Evolutionary conservation across 768 basidiomycete species (phyloP), one percentile per base, ranked within the genome.

Genomic region (Russula lepida): DNA sequence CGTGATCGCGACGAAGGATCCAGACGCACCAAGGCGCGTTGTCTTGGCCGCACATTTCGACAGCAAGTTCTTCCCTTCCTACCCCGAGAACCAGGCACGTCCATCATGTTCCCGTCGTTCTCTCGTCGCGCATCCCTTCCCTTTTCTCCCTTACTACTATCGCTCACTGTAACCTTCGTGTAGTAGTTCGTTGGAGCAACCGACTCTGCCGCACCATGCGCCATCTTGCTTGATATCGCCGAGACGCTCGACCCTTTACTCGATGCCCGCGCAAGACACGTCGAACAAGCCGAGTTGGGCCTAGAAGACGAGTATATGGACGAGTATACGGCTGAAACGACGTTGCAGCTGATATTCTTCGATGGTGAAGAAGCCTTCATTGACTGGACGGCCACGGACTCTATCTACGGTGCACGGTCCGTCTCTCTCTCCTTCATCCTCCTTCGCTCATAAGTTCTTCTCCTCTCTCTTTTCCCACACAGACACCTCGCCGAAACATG

Each of bases 311-410:
- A 91, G 8, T n/a, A 44, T 21, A 44, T 44, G 46, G 88, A 92
- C 56, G 75, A 44, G 11, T 44, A 44, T 44, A 21, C 85, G 15
- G 83, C 83, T 0, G 88, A 90, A 59, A 92, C 89, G 21, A 95
- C 95, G 3, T 73, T 99, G 9, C 93, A 97, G 70, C 76, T 98
- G 9, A 79, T 99, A 11, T 95, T 98, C 71, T 95, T 99, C 60
- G 97, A 99, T 68, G 97, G 97, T 3, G 97, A 99, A 73, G 97
- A 98, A 73, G 97, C 97, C 0, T 98, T 95, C 73, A 78, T 83
- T 50, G 77, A 82, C 28, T 99, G 95, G 95, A 92, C 92, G 2
- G 81, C 78, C 32, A 84, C 81, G 2, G 95, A 99, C 73, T 95
- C 92, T 1, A 85, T 92, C 46, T 99, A 99, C 70, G 95, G 95